Base-by-base conservation (phyloP, 2,329 filamentous ascomycete species). In the Graphilbum sp. region DNA sequence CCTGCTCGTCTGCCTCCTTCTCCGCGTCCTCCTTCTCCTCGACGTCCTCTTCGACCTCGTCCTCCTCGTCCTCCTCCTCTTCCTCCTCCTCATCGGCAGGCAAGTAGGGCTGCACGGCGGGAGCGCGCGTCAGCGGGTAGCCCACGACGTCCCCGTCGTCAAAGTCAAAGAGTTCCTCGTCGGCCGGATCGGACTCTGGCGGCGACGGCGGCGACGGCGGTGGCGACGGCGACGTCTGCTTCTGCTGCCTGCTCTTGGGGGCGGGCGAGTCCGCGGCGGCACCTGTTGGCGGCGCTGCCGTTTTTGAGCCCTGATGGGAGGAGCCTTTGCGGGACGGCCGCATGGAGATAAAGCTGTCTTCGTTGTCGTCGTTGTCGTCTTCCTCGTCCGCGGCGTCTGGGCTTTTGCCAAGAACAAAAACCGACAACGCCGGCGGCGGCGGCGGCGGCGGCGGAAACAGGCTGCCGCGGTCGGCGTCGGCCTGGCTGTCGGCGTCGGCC, bases 71-170 rank as follows among this genome's bases (percentile, higher is more conserved):
- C 2, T 40, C 35, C 3, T 34, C 34, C 7, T 3, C 24, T 12
- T 35, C 21, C 5, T 31, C 37, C 15, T 33, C 30, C 11, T 25
- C 35, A 19, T 35, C 35, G 21, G 43, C 41, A 1, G 39, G 5
- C 10, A 33, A 9, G 20, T 43, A 38, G 11, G 41, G 38, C 35
- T 35, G 21, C 27, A 25, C 34, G 29, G 37, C 17, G n/a, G 31
- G 16, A 15, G 35, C 19, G 3, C 45, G 41, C 6, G 38, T 6
- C 6, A 46, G 19, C 6, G 45, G 45, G 16, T 45, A 43, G 16
- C 45, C 45, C 7, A 42, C 25, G 1, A n/a, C 17, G 21, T 61
- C 58, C 17, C 61, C 54, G 34, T 18, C 18, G 7, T 59, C 46
- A 17, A 48, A 46, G 2, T 40, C 45, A 21, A 47, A 48, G 3